Conservation (phyloP, 371 early-diverging fungal genomes). For the Saksenaea vasiformis region DNA sequence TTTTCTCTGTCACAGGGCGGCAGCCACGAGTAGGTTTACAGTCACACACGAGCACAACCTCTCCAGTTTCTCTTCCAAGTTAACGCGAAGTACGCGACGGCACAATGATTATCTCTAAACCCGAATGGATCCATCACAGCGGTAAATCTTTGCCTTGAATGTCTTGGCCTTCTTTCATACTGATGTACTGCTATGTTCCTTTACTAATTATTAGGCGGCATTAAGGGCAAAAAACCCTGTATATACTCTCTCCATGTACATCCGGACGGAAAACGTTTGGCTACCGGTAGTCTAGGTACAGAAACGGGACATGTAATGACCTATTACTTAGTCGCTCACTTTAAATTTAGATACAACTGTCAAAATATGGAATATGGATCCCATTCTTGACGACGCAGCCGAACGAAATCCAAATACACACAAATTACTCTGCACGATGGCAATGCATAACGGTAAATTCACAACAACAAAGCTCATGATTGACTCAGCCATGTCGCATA, state of each 20-base stretch:
- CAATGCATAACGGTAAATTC: constrained; percentile 76
- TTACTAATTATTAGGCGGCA: constrained; percentile 10
- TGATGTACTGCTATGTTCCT: background rate
- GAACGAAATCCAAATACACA: constrained; percentile 58
- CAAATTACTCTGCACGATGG: constrained; percentile 78
- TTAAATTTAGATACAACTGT: constrained; percentile 70
- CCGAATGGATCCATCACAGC: constrained; percentile 26
- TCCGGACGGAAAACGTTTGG: constrained; percentile 80
- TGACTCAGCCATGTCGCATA: constrained; percentile 18
- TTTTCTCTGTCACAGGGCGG: constrained; percentile 3
- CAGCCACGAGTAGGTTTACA: constrained; percentile 4
- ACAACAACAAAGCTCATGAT: background rate
- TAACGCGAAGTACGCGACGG: constrained; percentile 11
- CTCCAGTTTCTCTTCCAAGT: background rate
- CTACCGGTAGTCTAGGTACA: constrained; percentile 85
- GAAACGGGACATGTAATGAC: background rate
- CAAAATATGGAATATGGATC: constrained; percentile 79
- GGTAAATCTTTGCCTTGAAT: constrained; percentile 10
- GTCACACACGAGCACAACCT: constrained; percentile 2
- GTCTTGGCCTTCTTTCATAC: background rate
- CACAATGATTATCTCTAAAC: constrained; percentile 28
- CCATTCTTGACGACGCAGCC: constrained; percentile 60
- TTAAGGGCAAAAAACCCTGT: constrained; percentile 68
- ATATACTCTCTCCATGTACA: constrained; percentile 90
- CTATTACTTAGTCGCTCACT: background rate